These are phyloP conservation scores for Penicillium griseofulvum DNA, from an alignment of 2,329 filamentous ascomycete genomes.

Conservation along the genomic window DNA sequence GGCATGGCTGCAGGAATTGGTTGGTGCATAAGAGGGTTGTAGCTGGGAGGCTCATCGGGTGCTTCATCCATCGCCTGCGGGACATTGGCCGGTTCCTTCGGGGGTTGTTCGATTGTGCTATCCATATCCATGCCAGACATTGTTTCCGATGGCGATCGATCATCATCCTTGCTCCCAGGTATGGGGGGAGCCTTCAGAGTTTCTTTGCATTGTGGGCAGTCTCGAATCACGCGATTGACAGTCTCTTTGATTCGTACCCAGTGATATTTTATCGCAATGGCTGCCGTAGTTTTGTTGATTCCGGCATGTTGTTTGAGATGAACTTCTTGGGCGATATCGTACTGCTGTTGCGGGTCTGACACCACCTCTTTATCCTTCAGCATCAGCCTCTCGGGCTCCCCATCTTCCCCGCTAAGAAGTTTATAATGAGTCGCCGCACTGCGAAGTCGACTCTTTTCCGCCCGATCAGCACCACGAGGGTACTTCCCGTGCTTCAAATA, in stretches of 20 bases:
- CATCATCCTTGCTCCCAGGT: constrained; percentile 30
- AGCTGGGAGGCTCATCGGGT: constrained; percentile 23
- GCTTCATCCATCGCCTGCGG: constrained; percentile 25
- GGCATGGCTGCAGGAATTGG: constrained; percentile 34
- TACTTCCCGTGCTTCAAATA: constrained; percentile 95
- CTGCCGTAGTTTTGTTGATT: constrained; percentile 97
- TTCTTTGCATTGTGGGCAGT: constrained; percentile 87
- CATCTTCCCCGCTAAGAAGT: constrained; percentile 56
- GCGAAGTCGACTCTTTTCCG: constrained; percentile 90
- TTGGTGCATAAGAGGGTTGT: constrained; percentile 34
- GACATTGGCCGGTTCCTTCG: constrained; percentile 13
- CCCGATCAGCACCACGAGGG: constrained; percentile 85
- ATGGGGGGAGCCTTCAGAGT: constrained; percentile 57
- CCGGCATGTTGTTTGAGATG: constrained; percentile 79
- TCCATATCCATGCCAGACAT: constrained; percentile 15
- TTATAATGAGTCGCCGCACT: constrained; percentile 96
- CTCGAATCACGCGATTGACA: constrained; percentile 88
- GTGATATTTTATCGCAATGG: constrained; percentile 89
- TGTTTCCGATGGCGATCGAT: constrained; percentile 18
- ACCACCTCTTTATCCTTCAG: constrained; percentile 98
- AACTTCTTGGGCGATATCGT: constrained; percentile 77
- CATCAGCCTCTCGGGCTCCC: constrained; percentile 72
- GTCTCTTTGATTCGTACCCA: constrained; percentile 99
- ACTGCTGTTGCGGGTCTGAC: constrained; percentile 82
- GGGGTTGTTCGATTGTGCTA: constrained; percentile 15